Base-by-base conservation (phyloP, 2,329 filamentous ascomycete species). In the Ramularia endophylla region DNA sequence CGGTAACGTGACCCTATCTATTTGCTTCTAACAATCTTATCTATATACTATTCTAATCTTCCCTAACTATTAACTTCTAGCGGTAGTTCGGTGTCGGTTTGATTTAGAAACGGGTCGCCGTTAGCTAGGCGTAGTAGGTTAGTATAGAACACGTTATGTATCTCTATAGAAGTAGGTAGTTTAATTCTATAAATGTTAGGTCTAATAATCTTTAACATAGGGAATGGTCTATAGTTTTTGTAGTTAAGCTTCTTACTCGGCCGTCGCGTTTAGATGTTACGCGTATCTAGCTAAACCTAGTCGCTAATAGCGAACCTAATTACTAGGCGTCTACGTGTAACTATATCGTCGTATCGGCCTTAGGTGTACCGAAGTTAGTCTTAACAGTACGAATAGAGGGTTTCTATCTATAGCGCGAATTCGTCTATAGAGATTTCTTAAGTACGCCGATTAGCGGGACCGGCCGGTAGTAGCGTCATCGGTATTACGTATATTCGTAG, bases 141-240 rank as follows among this genome's bases (percentile, higher is more conserved):
- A 3, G 18, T 36, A 36, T 36, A 36, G 34, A 36, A 36, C 11
- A 36, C 34, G 18, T 36, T 15, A 15, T 36, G 12, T 12, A 36
- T 36, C 2, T 12, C 6, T 20, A 6, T 25, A 20, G n/a, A n/a
- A n/a, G n/a, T n/a, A n/a, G n/a, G n/a, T n/a, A n/a, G n/a, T n/a
- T n/a, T n/a, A n/a, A n/a, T n/a, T n/a, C n/a, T n/a, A n/a, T n/a
- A n/a, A n/a, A 36, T 8, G 27, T 36, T 25, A 22, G 19, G n/a
- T n/a, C n/a, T n/a, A n/a, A n/a, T n/a, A n/a, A n/a, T n/a, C n/a
- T n/a, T n/a, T n/a, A n/a, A n/a, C n/a, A n/a, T n/a, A n/a, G n/a
- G n/a, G n/a, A n/a, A n/a, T n/a, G n/a, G n/a, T n/a, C n/a, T n/a
- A n/a, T n/a, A n/a, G n/a, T n/a, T n/a, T n/a, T n/a, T n/a, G n/a